Percentiles rank a stretch among this genome's conserved stretches.
Conservation (phyloP, 1,284 basidiomycete species). For the Erythrobasidium hasegawianum region DNA sequence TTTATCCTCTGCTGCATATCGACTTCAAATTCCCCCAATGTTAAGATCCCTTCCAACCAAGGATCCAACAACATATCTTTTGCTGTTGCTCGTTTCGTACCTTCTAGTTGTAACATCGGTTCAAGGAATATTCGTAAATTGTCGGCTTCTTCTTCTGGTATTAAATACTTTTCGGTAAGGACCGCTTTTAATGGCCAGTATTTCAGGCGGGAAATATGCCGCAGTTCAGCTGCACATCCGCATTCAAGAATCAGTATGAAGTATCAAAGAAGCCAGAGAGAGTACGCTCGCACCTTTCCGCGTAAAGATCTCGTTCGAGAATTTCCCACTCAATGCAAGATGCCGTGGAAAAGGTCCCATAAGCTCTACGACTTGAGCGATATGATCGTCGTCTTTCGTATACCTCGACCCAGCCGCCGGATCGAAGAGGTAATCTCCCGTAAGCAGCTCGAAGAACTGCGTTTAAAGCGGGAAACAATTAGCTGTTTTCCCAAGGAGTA, state of each 20-base stretch:
- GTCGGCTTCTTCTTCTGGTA: slow-evolving; percentile 77
- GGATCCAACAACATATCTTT: slow-evolving; percentile 74
- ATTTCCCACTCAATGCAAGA: slow-evolving; percentile 86
- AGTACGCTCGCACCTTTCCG: slow-evolving; percentile 64
- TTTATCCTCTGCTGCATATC: slow-evolving; percentile 64
- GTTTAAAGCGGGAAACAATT: too few relatives aligned
- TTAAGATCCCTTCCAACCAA: slow-evolving; percentile 79
- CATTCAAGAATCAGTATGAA: too few relatives aligned
- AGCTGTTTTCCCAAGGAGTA: too few relatives aligned
- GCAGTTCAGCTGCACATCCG: slow-evolving; percentile 88
- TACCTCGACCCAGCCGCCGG: slow-evolving; percentile 75
- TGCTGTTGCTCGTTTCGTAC: slow-evolving; percentile 77
- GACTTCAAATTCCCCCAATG: slow-evolving; percentile 59
- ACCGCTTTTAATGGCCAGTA: slow-evolving; percentile 91
- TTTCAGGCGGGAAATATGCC: slow-evolving; percentile 85
- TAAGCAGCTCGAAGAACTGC: slow-evolving; percentile 87
- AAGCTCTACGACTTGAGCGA: slow-evolving; percentile 96
- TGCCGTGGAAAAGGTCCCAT: slow-evolving; percentile 81
- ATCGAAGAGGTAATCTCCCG: slow-evolving; percentile 87
- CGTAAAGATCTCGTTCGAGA: slow-evolving; percentile 91
- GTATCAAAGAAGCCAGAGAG: too few relatives aligned
- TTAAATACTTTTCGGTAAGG: slow-evolving; percentile 92
- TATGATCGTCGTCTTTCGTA: slow-evolving; percentile 88
- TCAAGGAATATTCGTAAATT: slow-evolving; percentile 75
- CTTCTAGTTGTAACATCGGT: slow-evolving; percentile 86